A percentile compares a stretch with the other conserved stretches of the same genome.
These are phyloP conservation scores for Aspergillus ruber DNA, from an alignment of 2,329 filamentous ascomycete genomes.

Conservation along the genomic window DNA sequence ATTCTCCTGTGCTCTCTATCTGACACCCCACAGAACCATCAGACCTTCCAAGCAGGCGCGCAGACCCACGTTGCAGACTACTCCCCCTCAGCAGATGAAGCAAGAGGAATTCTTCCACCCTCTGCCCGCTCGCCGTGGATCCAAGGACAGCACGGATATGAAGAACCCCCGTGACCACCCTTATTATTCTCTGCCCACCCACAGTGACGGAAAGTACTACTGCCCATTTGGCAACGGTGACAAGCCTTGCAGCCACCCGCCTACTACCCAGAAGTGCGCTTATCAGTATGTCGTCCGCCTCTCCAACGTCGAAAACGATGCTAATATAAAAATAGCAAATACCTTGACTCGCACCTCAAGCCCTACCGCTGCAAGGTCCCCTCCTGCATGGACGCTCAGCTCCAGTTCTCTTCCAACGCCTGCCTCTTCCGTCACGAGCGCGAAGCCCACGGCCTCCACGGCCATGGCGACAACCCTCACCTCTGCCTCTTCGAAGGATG, in stretches of 20 bases:
- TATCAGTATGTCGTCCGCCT: conserved; percentile 70
- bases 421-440: conserved; percentile 92
- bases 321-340: conserved; percentile 61
- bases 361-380: conserved; percentile 89
- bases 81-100: conserved; percentile 29
- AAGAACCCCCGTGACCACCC: conserved; percentile 38
- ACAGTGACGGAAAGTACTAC: conserved; percentile 75
- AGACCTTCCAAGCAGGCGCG: conserved; percentile 33
- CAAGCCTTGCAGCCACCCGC: conserved; percentile 75
- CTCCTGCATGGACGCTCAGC: conserved; percentile 75
- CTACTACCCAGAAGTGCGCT: conserved; percentile 97
- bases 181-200: conserved; percentile 37
- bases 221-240: conserved; percentile 72
- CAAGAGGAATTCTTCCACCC: conserved; percentile 33
- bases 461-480: conserved; percentile 87
- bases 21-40: conserved; percentile 28
- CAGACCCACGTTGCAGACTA: conserved; percentile 28
- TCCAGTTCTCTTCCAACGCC: conserved; percentile 91
- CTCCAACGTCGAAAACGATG: too few species aligned
- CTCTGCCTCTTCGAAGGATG: conserved; percentile 83
- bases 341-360: conserved; percentile 92
- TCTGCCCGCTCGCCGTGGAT: conserved; percentile 26
- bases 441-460: conserved; percentile 92
- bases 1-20: conserved; percentile 1
- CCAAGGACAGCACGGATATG: conserved; percentile 33